Evolutionary conservation across 1,139 yeast species (phyloP).

Genomic region (Pneumocystis murina): DNA sequence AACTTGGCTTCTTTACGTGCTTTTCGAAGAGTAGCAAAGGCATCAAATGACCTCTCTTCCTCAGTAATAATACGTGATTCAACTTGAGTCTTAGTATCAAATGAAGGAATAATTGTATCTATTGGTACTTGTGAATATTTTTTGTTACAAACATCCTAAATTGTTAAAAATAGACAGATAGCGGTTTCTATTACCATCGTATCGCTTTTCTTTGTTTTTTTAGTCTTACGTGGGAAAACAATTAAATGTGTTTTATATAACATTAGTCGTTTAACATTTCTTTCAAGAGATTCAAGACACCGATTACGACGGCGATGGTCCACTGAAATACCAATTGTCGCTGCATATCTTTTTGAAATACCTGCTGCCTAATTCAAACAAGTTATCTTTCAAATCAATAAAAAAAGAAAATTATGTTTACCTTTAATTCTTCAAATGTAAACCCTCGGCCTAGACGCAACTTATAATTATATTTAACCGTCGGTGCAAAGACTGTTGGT

Average conservation of each 20-base stretch:
- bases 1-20: slow-evolving; percentile 90
- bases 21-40: slow-evolving; percentile 87
- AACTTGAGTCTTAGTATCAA: slow-evolving; percentile 55
- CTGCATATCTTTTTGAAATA: slow-evolving; percentile 86
- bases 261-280: slow-evolving; percentile 90
- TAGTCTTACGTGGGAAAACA: slow-evolving; percentile 80
- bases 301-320: slow-evolving; percentile 99
- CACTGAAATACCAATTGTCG: slow-evolving; percentile 96
- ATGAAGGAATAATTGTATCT: slow-evolving; percentile 83
- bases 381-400: too few relatives aligned
- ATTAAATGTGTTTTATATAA: slow-evolving; percentile 94
- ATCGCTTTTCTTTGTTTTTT: slow-evolving; percentile 34
- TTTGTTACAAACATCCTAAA: not conserved
- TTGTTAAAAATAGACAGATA: slow-evolving; percentile 44
- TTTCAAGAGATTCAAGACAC: slow-evolving; percentile 87
- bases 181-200: slow-evolving; percentile 46
- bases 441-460: slow-evolving; percentile 99
- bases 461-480: slow-evolving; percentile 97
- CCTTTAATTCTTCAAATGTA: slow-evolving; percentile 91
- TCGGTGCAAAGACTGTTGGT: slow-evolving; percentile 98
- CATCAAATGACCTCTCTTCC: slow-evolving; percentile 47
- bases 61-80: slow-evolving; percentile 88
- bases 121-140: slow-evolving; percentile 29
- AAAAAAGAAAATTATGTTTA: too few relatives aligned
- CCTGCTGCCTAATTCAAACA: slow-evolving; percentile 57